These are phyloP conservation scores for Plasmodium vinckei DNA, from an alignment of 169 alveolate species.

Conservation along the genomic window DNA sequence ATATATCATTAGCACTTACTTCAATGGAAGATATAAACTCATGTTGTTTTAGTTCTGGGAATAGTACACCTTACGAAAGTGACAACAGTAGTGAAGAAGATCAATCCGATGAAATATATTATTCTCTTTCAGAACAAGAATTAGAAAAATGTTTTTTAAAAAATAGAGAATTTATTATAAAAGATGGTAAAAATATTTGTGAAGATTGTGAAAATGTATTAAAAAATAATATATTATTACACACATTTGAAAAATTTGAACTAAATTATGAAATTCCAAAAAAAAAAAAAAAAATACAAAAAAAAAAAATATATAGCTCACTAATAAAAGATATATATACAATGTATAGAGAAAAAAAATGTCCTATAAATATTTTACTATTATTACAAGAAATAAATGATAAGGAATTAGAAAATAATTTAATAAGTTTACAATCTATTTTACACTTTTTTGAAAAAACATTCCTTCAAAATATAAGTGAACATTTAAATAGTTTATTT, in stretches of 20 bases:
- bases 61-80: too few species aligned
- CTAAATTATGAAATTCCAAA: conserved; percentile 50
- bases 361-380: conserved; percentile 50
- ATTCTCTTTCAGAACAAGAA: conserved; percentile 19
- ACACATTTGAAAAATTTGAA: conserved; percentile 56
- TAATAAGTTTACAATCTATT: conserved; percentile 19
- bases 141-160: conserved; percentile 12
- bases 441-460: conserved; percentile 29
- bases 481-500: conserved; percentile 39
- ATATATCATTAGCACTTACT: neutral
- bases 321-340: conserved; percentile 38
- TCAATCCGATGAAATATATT: neutral
- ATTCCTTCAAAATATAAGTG: conserved; percentile 45
- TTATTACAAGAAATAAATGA: conserved; percentile 52
- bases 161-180: conserved; percentile 37
- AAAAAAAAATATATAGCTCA: conserved; percentile 50
- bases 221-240: conserved; percentile 19
- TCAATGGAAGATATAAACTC: neutral
- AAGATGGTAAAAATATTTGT: conserved; percentile 37
- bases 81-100: neutral
- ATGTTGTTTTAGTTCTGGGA: neutral
- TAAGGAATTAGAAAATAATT: conserved; percentile 35
- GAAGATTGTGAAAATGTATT: conserved; percentile 16
- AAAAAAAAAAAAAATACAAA: conserved; percentile 24
- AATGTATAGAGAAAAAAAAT: conserved; percentile 54